Conservation (phyloP, 306 rosid genomes). For the Dalbergia cultrata region DNA sequence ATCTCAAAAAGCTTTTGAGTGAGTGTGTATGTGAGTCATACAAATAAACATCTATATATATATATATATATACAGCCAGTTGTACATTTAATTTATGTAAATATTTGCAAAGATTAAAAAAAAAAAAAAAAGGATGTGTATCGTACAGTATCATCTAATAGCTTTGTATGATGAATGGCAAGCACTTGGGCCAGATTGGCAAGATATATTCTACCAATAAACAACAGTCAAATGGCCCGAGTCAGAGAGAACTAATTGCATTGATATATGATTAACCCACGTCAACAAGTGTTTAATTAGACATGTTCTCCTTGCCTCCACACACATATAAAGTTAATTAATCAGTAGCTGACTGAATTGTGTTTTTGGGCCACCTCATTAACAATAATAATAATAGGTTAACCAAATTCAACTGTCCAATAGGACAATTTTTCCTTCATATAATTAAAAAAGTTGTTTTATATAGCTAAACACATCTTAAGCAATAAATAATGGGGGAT, state of each 20-base stretch:
- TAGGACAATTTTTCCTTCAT: not conserved
- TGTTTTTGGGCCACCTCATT: slow-evolving; percentile 31
- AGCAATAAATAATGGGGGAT: slow-evolving; percentile 9
- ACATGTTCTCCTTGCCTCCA: slow-evolving; percentile 16
- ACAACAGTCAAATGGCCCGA: slow-evolving; percentile 1
- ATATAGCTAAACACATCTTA: not conserved
- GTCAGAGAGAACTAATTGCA: not conserved
- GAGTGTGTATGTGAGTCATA: too few relatives aligned
- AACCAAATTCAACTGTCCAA: slow-evolving; percentile 17
- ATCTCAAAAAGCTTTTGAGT: too few relatives aligned
- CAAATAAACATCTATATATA: not conserved
- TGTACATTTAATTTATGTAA: not conserved
- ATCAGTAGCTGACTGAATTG: slow-evolving; percentile 2
- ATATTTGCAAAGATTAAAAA: not conserved
- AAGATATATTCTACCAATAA: not conserved
- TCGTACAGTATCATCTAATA: not conserved
- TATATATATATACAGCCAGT: not conserved
- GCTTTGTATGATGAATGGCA: not conserved
- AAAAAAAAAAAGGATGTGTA: not conserved
- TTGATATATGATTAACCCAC: not conserved
- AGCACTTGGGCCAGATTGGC: not conserved
- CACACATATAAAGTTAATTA: not conserved
- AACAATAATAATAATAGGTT: not conserved
- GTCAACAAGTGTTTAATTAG: slow-evolving; percentile 11
- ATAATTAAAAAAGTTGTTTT: not conserved